Conservation (phyloP, 352 stramenopile species). For the Pythium angustatum region DNA sequence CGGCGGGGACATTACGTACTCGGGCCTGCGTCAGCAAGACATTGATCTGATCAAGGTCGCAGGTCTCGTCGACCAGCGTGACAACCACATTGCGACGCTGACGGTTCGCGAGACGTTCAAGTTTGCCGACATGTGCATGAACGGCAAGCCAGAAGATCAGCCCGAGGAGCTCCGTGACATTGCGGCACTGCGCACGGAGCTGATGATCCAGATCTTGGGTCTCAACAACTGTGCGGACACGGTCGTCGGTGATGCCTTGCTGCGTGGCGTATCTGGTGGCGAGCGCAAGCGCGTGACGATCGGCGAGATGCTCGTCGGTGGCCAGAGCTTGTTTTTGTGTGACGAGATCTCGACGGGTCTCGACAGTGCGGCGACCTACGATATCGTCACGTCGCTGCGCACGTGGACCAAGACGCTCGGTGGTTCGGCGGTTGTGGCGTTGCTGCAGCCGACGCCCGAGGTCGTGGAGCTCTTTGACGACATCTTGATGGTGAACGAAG, state of each 20-base stretch:
- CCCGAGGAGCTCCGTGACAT: constrained; percentile 65
- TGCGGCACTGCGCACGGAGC: constrained; percentile 47
- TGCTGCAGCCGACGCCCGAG: constrained; percentile 46
- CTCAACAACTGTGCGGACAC: constrained; percentile 82
- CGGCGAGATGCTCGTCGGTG: constrained; percentile 90
- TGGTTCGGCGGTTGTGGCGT: constrained; percentile 38
- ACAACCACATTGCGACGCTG: constrained; percentile 87
- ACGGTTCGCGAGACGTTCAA: constrained; percentile 94
- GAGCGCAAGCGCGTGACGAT: constrained; percentile 87
- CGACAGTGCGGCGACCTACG: constrained; percentile 88
- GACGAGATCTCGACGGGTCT: constrained; percentile 93
- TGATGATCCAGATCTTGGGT: constrained; percentile 65
- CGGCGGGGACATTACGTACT: constrained; percentile 53
- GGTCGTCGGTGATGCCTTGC: constrained; percentile 81
- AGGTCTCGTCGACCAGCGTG: constrained; percentile 65
- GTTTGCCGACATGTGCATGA: constrained; percentile 91
- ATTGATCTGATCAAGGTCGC: constrained; percentile 64
- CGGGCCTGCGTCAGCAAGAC: constrained; percentile 39
- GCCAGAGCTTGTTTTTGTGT: constrained; percentile 65
- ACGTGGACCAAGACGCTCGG: constrained; percentile 36
- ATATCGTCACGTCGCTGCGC: constrained; percentile 73
- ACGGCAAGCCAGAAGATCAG: constrained; percentile 44
- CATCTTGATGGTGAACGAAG: constrained; percentile 85
- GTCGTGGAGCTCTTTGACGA: constrained; percentile 93
- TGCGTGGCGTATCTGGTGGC: constrained; percentile 79